Evolutionary conservation across 2,329 filamentous ascomycete genomes (phyloP).

Genomic region (Clonostachys solani): DNA sequence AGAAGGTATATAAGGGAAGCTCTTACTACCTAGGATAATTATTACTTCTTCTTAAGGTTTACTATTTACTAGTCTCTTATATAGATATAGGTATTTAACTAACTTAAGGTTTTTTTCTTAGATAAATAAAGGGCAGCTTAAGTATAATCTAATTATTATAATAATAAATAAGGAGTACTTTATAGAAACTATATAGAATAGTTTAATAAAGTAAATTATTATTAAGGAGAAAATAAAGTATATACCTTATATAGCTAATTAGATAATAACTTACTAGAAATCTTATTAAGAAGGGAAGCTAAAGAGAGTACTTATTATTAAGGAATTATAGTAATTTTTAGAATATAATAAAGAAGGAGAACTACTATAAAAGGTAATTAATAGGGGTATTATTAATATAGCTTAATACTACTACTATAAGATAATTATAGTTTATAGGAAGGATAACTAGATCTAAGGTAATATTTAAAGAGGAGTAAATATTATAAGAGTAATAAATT

Average conservation of each 20-base stretch:
- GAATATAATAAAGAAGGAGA: slow-evolving; percentile 35
- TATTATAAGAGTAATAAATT: slow-evolving; percentile 24
- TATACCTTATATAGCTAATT: slow-evolving; percentile 24
- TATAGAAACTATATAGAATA: slow-evolving; percentile 30
- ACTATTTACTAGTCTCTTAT: slow-evolving; percentile 39
- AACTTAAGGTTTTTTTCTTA: slow-evolving; percentile 37
- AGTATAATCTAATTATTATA: slow-evolving; percentile 35
- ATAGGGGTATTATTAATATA: slow-evolving; percentile 28
- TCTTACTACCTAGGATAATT: slow-evolving; percentile 30
- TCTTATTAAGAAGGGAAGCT: slow-evolving; percentile 27
- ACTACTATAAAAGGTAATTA: slow-evolving; percentile 26
- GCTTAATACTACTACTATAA: slow-evolving; percentile 35
- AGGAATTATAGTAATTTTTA: slow-evolving; percentile 37
- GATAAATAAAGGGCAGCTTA: slow-evolving; percentile 30
- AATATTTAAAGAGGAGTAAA: slow-evolving; percentile 25
- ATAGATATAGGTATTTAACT: slow-evolving; percentile 40
- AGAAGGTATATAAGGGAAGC: slow-evolving; percentile 37
- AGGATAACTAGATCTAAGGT: slow-evolving; percentile 24
- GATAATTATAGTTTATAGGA: slow-evolving; percentile 24
- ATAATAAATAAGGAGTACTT: slow-evolving; percentile 16
- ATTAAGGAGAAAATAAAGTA: slow-evolving; percentile 28
- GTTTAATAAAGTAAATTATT: slow-evolving; percentile 28
- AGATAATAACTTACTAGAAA: slow-evolving; percentile 38
- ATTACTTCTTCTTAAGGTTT: slow-evolving; percentile 41
- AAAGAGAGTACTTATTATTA: slow-evolving; percentile 32